Conservation (phyloP, 73 alveolate species). For the Paramecium pentaurelia region DNA sequence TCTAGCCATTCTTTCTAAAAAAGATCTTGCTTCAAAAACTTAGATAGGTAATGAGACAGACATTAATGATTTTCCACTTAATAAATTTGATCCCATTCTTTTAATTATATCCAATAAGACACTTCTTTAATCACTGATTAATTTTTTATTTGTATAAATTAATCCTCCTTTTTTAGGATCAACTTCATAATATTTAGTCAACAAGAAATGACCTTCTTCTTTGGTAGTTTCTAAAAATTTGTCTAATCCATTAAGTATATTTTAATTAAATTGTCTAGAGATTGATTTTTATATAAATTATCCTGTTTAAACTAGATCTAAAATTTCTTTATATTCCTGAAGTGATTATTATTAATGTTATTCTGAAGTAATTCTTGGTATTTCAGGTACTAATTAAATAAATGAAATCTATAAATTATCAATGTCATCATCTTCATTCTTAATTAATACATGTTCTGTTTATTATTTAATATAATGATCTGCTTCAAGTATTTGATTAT, state of each 20-base stretch:
- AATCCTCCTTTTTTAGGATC: constrained; percentile 60
- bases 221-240: constrained; percentile 1
- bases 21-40: constrained; percentile 50
- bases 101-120: constrained; percentile 49
- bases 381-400: not conserved
- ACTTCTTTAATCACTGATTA: constrained; percentile 41
- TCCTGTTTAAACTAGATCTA: not conserved
- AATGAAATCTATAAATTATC: constrained; percentile 13
- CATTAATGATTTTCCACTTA: constrained; percentile 56
- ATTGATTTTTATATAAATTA: not conserved
- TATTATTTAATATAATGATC: not conserved
- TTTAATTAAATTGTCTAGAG: not conserved
- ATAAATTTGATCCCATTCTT: constrained; percentile 57
- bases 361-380: constrained; percentile 5
- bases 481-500: not conserved
- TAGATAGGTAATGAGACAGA: constrained; percentile 53
- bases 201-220: constrained; percentile 57
- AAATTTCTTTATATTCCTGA: not conserved
- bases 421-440: not conserved
- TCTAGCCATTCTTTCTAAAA: constrained; percentile 56
- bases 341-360: not conserved
- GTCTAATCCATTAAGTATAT: not conserved
- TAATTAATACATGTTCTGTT: constrained; percentile 9
- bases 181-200: constrained; percentile 37
- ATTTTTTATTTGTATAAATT: constrained; percentile 23